Percentiles rank a stretch among this genome's conserved stretches.
Evolutionary conservation across 1,284 basidiomycete species (phyloP).

Genomic region (Laetiporus sulphureus): DNA sequence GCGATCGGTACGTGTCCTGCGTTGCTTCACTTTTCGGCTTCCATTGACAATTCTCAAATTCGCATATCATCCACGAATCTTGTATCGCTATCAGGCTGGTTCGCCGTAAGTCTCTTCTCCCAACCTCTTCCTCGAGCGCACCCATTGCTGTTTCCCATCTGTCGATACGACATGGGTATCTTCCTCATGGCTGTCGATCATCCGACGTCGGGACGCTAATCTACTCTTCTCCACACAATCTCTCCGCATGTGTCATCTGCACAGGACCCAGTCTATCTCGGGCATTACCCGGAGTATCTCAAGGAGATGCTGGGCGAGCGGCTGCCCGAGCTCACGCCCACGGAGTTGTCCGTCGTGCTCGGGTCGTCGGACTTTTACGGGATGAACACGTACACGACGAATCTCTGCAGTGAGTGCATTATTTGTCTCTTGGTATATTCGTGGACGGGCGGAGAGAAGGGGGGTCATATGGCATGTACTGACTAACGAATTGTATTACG

Average conservation of each 20-base stretch:
- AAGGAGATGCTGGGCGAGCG: constrained; percentile 54
- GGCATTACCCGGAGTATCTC: constrained; percentile 62
- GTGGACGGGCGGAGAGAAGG: no score
- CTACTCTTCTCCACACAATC: no score
- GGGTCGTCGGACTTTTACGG: constrained; percentile 70
- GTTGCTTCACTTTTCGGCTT: constrained; percentile 8
- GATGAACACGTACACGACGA: constrained; percentile 70
- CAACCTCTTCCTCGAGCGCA: background rate
- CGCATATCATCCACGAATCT: no score
- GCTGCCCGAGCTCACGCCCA: constrained; percentile 58
- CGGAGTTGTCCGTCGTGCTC: constrained; percentile 55
- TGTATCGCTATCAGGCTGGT: constrained; percentile 42
- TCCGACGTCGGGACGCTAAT: no score
- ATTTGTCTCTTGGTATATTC: no score
- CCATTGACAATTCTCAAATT: constrained; percentile 6
- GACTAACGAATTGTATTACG: background rate
- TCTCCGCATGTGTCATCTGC: background rate
- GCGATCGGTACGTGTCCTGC: constrained; percentile 45
- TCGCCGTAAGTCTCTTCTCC: constrained; percentile 37
- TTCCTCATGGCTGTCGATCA: background rate
- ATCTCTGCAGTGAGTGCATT: constrained; percentile 50
- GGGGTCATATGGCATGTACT: no score
- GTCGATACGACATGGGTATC: background rate
- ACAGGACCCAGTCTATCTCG: constrained; percentile 69
- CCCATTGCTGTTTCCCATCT: background rate